Base-by-base conservation (phyloP, 805 yeast species). In the Kodamaea kaohsiungensis region DNA sequence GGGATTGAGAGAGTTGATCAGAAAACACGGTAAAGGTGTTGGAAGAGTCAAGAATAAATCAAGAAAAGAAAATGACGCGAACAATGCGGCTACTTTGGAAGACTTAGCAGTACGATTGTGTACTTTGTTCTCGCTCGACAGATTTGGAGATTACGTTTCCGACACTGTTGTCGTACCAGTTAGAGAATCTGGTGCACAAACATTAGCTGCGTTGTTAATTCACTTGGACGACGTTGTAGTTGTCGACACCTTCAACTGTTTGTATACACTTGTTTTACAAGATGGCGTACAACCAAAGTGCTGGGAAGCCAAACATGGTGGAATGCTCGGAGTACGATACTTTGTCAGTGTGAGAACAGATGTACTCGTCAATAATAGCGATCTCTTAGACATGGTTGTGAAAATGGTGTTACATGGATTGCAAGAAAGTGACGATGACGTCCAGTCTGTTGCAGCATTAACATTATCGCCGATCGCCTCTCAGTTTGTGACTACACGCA, bases 251-350 rank as follows among this genome's bases (percentile, higher is more conserved):
- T 93, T 91, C 65, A 64, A 75, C 9, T 84, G 86, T 16, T 76
- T 95, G 55, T 81, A 85, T 49, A 79, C 82, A 43, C 73, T 95
- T 50, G 91, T 92, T 0, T 69, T 87, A 48, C 98, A 93, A 67
- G 77, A 79, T 43, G 68, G 76, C 10, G 73, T 79, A 45, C 65
- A 73, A 15, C 83, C 87, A 2, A 70, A 66, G 54, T 81, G 91
- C 53, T 95, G 99, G 99, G 98, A 96, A 67, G 98, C 97, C 2
- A 89, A 95, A 55, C 99, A 95, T 75, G 99, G 98, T 61, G 99
- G 98, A 48, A 85, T 95, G 86, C 80, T 95, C 10, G 99, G 98
- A 0, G 76, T 95, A 51, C 78, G 96, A 51, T 95, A 95, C 69
- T 86, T 95, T 61, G 99, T 93, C 9, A 87, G 96, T 56, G 91